A percentile compares a stretch with the other conserved stretches of the same genome.
These are phyloP conservation scores for Striga hermonthica DNA, from an alignment of 305 asterid genomes.

Conservation along the genomic window DNA sequence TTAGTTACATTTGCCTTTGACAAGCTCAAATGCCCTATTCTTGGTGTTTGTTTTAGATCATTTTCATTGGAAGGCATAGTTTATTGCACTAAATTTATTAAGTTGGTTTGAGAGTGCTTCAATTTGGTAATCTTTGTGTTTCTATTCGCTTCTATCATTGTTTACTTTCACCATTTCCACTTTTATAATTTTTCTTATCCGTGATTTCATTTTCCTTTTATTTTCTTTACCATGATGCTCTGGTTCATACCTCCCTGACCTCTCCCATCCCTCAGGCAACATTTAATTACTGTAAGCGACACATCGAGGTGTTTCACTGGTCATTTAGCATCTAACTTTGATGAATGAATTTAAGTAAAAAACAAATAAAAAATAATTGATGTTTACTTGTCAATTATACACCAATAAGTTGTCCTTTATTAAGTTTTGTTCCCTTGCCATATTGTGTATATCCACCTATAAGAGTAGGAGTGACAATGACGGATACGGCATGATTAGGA, in stretches of 20 bases:
- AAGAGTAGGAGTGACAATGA: not conserved
- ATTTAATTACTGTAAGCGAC: not conserved
- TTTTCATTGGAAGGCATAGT: not conserved
- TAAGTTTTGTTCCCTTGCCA: conserved; percentile 1
- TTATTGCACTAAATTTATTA: not conserved
- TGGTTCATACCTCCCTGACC: conserved; percentile 1
- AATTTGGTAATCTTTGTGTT: not conserved
- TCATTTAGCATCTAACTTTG: not conserved
- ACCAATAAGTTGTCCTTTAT: not conserved
- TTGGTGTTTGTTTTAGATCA: not conserved
- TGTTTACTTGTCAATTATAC: not conserved
- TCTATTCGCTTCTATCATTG: not conserved
- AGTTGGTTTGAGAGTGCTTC: not conserved
- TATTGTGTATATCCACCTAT: not conserved
- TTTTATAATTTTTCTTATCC: not conserved
- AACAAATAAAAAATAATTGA: not conserved
- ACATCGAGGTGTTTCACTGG: conserved; percentile 5
- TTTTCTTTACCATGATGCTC: conserved; percentile 9
- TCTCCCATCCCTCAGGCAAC: conserved; percentile 7
- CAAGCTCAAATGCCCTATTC: no score
- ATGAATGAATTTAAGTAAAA: not conserved
- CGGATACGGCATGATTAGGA: no score
- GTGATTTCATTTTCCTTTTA: not conserved
- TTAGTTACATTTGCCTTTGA: not conserved
- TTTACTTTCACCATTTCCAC: not conserved